Conservation (phyloP, 768 basidiomycete genomes). For the Leccinum subtestaceum region DNA sequence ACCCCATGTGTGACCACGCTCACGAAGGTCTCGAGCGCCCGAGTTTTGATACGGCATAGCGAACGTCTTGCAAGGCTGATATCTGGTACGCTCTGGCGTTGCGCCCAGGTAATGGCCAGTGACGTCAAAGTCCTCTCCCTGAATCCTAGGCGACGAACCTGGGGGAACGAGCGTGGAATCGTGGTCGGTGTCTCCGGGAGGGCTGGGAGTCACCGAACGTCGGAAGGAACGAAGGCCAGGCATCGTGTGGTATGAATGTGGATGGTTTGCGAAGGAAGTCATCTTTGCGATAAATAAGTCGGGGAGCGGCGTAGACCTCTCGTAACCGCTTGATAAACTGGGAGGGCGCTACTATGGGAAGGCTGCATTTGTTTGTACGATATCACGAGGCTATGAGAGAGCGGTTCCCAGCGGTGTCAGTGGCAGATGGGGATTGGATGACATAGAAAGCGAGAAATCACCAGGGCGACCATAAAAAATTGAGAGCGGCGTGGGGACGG, state of each 20-base stretch:
- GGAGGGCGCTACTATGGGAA: not conserved
- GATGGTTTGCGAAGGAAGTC: conserved; percentile 42
- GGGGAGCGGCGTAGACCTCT: not conserved
- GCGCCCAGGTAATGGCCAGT: not conserved
- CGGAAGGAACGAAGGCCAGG: conserved; percentile 34
- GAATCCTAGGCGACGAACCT: not conserved
- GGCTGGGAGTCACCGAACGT: conserved; percentile 29
- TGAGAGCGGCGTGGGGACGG: too few relatives aligned
- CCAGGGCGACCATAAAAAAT: conserved; percentile 24
- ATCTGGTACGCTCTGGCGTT: conserved; percentile 11
- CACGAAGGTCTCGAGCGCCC: conserved; percentile 42
- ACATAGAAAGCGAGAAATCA: conserved; percentile 18
- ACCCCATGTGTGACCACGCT: conserved; percentile 36
- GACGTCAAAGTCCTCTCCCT: conserved; percentile 16
- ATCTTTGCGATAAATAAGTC: conserved; percentile 24
- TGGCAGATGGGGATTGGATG: not conserved
- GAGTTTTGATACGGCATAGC: conserved; percentile 56
- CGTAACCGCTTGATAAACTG: not conserved
- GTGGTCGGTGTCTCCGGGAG: conserved; percentile 38
- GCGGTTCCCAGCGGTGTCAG: conserved; percentile 18
- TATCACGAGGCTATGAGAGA: conserved; percentile 20
- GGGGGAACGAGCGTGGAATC: conserved; percentile 4
- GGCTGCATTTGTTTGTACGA: not conserved
- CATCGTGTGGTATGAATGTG: conserved; percentile 27
- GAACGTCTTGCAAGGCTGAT: conserved; percentile 43